Base-by-base conservation (phyloP, 257 asterid species). In the Solanum ossicruentum region DNA sequence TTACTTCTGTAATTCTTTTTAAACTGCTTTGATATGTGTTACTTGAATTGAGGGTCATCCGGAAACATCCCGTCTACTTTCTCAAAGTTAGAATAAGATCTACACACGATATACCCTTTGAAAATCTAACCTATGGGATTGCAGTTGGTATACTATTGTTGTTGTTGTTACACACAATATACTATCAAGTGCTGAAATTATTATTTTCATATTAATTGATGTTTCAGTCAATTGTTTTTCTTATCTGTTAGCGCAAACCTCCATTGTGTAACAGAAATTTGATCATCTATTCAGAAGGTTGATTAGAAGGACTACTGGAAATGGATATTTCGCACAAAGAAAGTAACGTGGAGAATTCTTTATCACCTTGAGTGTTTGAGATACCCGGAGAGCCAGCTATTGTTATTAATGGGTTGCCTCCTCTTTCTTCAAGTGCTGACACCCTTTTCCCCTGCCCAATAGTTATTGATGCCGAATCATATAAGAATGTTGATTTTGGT, bases 261-360 rank as follows among this genome's bases (percentile, higher is more conserved):
- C 26, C 52, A 9, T 43, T 20, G 13, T 6, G n/a, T 72, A 2
- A 72, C 36, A 20, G 47, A 4, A n/a, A 43, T 4, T 11, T 11
- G 16, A 0, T 45, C 12, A 72, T 12, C 39, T 72, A 11, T 43
- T 45, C 13, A 45, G 6, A 43, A 39, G 79, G 56, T 72, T 45
- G 39, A 72, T n/a, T 72, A 81, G 65, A 63, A 80, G 41, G 66
- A 23, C 15, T 17, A 2, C 20, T 12, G 51, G 15, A 80, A 80
- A 93, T 92, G 95, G 91, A 92, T 49, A 86, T 81, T 58, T 47
- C 84, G 6, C 45, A 80, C 45, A 73, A 86, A 66, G 85, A 65
- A 82, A 47, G 15, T 83, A 89, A 91, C 3, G 80, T 85, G 5
- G 20, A 21, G 10, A 89, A 87, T 41, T 71, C 85, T 17, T 85